These are phyloP conservation scores for Mycotypha africana DNA, from an alignment of 371 early-diverging fungal genomes.

Conservation along the genomic window DNA sequence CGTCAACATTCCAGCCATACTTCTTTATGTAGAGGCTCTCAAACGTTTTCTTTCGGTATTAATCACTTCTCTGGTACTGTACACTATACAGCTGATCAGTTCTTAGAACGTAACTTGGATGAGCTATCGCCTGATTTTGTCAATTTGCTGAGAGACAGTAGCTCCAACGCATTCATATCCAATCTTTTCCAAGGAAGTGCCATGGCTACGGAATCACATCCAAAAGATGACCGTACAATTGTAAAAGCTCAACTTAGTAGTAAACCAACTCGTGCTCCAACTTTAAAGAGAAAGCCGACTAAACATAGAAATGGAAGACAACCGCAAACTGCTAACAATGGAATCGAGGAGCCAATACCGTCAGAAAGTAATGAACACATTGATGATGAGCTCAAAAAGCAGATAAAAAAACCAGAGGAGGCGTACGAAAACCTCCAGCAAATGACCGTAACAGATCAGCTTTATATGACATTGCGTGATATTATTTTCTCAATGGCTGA, in stretches of 20 bases:
- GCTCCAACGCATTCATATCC: conserved; percentile 76
- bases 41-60: conserved; percentile 60
- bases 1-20: conserved; percentile 26
- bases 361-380: conserved; percentile 1
- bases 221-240: conserved; percentile 58
- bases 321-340: not conserved
- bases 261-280: conserved; percentile 70
- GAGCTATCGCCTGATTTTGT: conserved; percentile 79
- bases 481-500: conserved; percentile 63
- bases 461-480: conserved; percentile 58
- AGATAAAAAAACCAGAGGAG: conserved; percentile 34
- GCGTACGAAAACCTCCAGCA: conserved; percentile 40
- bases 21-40: conserved; percentile 28
- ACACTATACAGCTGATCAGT: conserved; percentile 62
- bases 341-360: conserved; percentile 3
- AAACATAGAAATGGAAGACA: too few species aligned
- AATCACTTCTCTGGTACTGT: conserved; percentile 73
- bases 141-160: conserved; percentile 64
- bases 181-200: conserved; percentile 75
- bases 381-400: conserved; percentile 22
- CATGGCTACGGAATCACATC: conserved; percentile 80
- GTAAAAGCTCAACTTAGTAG: conserved; percentile 47
- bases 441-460: conserved; percentile 56
- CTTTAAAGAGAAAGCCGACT: conserved; percentile 46
- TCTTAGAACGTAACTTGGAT: conserved; percentile 71